Base-by-base conservation (phyloP, 1,284 basidiomycete species). In the Cutaneotrichosporon sp. region DNA sequence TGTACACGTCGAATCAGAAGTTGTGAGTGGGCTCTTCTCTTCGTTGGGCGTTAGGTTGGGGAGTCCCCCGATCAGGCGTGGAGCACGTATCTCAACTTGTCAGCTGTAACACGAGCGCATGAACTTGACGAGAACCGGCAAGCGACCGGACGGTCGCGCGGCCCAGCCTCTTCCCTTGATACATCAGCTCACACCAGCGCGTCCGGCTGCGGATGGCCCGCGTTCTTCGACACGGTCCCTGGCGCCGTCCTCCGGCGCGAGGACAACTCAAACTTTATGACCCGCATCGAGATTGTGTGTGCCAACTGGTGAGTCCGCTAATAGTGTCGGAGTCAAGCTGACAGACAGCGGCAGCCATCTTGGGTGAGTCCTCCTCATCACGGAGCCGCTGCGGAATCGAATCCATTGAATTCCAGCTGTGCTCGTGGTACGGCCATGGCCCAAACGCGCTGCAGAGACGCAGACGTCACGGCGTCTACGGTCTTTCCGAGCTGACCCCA, bases 161-260 rank as follows among this genome's bases (percentile, higher is more conserved):
- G 26, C 26, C 26, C 49, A 50, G 21, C 49, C 11, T n/a, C 7
- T n/a, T n/a, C 21, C 22, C 21, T 22, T n/a, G 7, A 21, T 13
- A 13, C 5, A 36, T 13, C 6, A 22, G 60, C 65, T 71, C 56
- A 72, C 60, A n/a, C 16, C 56, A 80, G 77, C 81, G 86, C 90
- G 72, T 92, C 90, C 63, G 92, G 92, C 11, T 97, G 93, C 74
- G 94, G 93, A 36, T 97, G 93, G 93, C 94, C 93, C n/a, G 93
- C 93, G 0, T 97, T 95, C 84, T 97, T 90, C 76, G 93, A 96
- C 75, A 91, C 92, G 3, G 87, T 97, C 64, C 94, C 93, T 1
- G 94, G 93, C 40, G 91, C 94, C 14, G 91, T 97, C n/a, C 85
- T 79, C 61, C 84, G 83, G 49, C 79, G 82, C 56, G 77, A 79